Conservation (phyloP, 2,329 filamentous ascomycete genomes). For the Ophiostoma tasmaniense region DNA sequence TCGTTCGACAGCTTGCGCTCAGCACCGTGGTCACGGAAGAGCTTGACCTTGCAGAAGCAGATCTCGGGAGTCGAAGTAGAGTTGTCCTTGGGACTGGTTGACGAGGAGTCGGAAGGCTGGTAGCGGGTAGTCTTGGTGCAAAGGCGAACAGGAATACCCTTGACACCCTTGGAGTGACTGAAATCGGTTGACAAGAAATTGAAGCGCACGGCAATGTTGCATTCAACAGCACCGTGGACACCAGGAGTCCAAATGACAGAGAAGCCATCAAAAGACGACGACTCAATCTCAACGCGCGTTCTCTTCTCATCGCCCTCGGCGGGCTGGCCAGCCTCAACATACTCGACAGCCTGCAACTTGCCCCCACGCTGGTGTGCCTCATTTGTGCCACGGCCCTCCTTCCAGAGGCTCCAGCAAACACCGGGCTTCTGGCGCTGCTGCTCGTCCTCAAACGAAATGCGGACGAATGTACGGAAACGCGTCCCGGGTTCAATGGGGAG, state of each 20-base stretch:
- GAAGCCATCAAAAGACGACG: slow-evolving; percentile 85
- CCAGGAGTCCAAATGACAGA: slow-evolving; percentile 81
- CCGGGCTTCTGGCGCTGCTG: slow-evolving; percentile 70
- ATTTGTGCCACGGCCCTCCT: slow-evolving; percentile 89
- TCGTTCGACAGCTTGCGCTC: slow-evolving; percentile 94
- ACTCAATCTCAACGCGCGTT: slow-evolving; percentile 62
- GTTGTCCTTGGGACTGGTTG: slow-evolving; percentile 38
- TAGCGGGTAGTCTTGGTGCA: slow-evolving; percentile 69
- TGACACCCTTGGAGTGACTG: slow-evolving; percentile 96
- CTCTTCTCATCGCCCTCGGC: slow-evolving; percentile 56
- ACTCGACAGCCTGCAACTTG: slow-evolving; percentile 90
- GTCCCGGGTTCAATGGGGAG: slow-evolving; percentile 51
- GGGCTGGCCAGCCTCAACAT: slow-evolving; percentile 60
- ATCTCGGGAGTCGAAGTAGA: slow-evolving; percentile 46
- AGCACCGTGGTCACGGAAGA: slow-evolving; percentile 92
- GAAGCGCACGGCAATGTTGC: slow-evolving; percentile 84
- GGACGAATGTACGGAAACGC: slow-evolving; percentile 80
- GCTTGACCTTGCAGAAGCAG: slow-evolving; percentile 92
- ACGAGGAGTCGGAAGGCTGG: slow-evolving; percentile 26
- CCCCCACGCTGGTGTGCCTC: slow-evolving; percentile 91
- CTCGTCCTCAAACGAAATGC: slow-evolving; percentile 96
- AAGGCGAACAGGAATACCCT: slow-evolving; percentile 87
- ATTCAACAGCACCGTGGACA: slow-evolving; percentile 60
- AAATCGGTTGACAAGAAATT: slow-evolving; percentile 99
- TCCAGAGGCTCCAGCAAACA: slow-evolving; percentile 76